Evolutionary conservation across 768 basidiomycete species (phyloP), one percentile per base, ranked within the genome.

Genomic region (Auricularia sp.): DNA sequence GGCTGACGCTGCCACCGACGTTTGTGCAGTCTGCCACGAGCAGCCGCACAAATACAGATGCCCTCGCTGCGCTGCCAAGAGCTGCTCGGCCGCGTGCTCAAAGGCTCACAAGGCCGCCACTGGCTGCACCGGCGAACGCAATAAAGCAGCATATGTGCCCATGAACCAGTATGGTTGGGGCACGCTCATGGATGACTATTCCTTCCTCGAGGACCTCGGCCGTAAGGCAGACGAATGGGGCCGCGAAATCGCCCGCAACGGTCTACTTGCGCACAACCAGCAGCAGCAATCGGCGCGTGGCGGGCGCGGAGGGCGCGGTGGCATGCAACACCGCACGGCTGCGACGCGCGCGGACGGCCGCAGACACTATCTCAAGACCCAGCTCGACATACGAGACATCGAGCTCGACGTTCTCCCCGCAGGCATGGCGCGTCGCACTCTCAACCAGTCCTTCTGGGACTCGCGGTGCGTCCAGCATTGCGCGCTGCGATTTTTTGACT

Each of bases 81-180:
- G 89, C 53, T 93, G 91, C 73, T 93, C 91, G 1, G 73, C 85
- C 3, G 71, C 78, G 0, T 93, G 91, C 71, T 86, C 89, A 7
- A 75, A 74, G 6, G 69, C 75, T n/a, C 91, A 93, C 78, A 93
- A 93, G 72, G 68, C 77, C 11, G 66, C 73, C 16, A 79, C 78
- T 16, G 79, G 80, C 14, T 93, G 91, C 71, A 81, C 83, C 0
- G 92, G 91, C 11, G 77, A 84, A 66, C 86, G 91, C 63, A 81
- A 93, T 76, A 87, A 86, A 70, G 84, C 78, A 0, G 81, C 80
- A 2, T 91, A 86, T 71, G 84, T 93, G 16, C 83, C 88, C 12
- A 87, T 94, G 85, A 93, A 91, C 69, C 72, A 84, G 68, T 96
- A 93, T 70, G 83, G 84, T 3, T 92, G 90, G 84, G 91, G 91